Evolutionary conservation across 805 yeast species (phyloP).

Genomic region (Myxozyma lipomycoides): DNA sequence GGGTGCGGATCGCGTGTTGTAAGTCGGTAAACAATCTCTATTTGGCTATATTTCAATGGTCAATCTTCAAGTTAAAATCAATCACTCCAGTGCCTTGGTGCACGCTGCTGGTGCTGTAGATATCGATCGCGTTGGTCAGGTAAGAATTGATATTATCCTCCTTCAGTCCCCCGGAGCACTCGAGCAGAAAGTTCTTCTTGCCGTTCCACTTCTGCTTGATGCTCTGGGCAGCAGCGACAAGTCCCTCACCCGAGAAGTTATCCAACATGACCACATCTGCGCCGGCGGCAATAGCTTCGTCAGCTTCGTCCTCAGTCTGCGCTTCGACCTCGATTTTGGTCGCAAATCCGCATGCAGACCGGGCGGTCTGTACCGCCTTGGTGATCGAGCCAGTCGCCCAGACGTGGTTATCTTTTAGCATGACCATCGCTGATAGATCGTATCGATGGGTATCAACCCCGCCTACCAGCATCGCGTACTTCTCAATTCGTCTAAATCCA

Average conservation of each 20-base stretch:
- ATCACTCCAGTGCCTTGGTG: conserved; percentile 86
- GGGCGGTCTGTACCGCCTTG: conserved; percentile 71
- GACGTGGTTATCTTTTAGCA: conserved; percentile 92
- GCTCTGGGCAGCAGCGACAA: conserved; percentile 59
- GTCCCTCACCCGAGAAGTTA: conserved; percentile 66
- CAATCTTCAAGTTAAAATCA: conserved; percentile 80
- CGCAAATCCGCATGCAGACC: conserved; percentile 80
- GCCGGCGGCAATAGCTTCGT: conserved; percentile 90
- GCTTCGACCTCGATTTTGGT: conserved; percentile 91
- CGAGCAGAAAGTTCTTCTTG: conserved; percentile 56
- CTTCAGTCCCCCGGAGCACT: conserved; percentile 89
- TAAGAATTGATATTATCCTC: conserved; percentile 59
- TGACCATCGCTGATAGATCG: conserved; percentile 88
- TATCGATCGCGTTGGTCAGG: conserved; percentile 75
- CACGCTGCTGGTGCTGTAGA: conserved; percentile 84
- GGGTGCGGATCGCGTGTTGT: too few relatives aligned
- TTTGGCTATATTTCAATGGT: conserved; percentile 28
- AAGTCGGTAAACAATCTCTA: too few relatives aligned
- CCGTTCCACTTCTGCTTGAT: conserved; percentile 55
- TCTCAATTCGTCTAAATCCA: conserved; percentile 81
- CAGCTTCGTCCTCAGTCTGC: conserved; percentile 77
- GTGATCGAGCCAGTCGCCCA: conserved; percentile 93
- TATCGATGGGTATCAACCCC: conserved; percentile 92
- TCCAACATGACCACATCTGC: conserved; percentile 96
- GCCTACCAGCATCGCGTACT: conserved; percentile 92